Evolutionary conservation across 352 stramenopile species (phyloP), one percentile per base, ranked within the genome.

Genomic region (Blastocystis hominis): DNA sequence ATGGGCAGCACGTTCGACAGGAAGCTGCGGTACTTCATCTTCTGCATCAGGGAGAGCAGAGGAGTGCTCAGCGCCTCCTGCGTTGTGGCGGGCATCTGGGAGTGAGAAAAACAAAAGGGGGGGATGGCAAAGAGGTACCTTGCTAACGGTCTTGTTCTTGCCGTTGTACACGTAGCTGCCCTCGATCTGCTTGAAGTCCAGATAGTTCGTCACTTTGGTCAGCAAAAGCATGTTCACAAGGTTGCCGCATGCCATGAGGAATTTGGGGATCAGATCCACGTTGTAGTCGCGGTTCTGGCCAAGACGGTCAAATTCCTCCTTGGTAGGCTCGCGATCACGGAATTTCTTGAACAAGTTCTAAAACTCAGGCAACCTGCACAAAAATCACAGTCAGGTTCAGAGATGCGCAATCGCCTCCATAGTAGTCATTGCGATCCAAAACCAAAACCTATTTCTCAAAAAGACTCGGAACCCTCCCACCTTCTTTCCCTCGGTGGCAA

Each of bases 221-320:
- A 98, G 94, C 81, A 97, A 89, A 50, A 97, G 90, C 94, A 99
- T 98, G 91, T 98, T 98, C 42, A 98, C 97, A 24, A 99, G 92
- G 89, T 98, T 98, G 80, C 97, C 97, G 89, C 95, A 98, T 1
- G 97, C 97, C 96, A 99, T 99, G 90, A 99, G 98, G 90, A 99
- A 98, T 92, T 99, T 99, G 64, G 97, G 97, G 90, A 99, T 97
- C 36, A 99, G 91, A 92, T 99, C 97, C 72, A 99, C 97, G 91
- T 98, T 98, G 92, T 98, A 99, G 92, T 99, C 96, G 62, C 96
- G 95, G 90, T 98, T 98, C 46, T 93, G 94, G 75, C 96, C 96
- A 50, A 98, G 90, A 38, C 94, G 91, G 59, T 89, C 89, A 69
- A 92, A 89, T 66, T 92, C 91, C 79, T 91, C 80, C 76, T 93